Percentiles rank a stretch among this genome's conserved stretches.
Conservation (phyloP, 1,284 basidiomycete species). For the Cutaneotrichosporon cavernicola region DNA sequence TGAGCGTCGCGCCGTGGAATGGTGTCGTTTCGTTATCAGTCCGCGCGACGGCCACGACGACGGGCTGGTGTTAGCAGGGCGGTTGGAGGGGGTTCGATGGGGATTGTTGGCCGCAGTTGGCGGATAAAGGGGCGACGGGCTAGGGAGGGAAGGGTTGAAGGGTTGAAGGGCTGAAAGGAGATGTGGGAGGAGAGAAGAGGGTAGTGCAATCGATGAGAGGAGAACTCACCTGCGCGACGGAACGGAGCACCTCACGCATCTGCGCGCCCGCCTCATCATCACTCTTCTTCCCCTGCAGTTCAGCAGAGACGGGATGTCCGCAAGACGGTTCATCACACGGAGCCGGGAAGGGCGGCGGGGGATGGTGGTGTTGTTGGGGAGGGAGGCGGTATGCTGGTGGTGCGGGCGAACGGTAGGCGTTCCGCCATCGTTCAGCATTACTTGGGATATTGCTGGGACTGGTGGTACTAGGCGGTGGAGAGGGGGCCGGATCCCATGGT, state of each 20-base stretch:
- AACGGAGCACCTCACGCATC: conserved; percentile 51
- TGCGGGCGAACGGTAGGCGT: background rate
- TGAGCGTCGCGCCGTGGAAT: conserved; percentile 81
- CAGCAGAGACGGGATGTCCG: background rate
- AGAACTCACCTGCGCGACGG: conserved; percentile 49
- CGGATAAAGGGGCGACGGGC: background rate
- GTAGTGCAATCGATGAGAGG: background rate
- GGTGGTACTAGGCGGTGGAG: too few species aligned
- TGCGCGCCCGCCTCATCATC: conserved; percentile 2
- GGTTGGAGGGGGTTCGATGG: too few species aligned
- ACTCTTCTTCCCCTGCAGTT: background rate
- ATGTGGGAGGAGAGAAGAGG: background rate
- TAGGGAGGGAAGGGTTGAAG: background rate
- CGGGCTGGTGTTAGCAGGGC: conserved; percentile 36
- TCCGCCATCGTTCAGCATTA: background rate
- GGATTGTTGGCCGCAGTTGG: too few species aligned
- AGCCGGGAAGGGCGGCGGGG: background rate
- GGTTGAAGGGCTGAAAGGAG: background rate
- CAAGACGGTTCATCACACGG: background rate
- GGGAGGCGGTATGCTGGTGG: background rate
- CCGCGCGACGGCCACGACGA: conserved; percentile 48
- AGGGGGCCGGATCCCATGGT: conserved; percentile 9
- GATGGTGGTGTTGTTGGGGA: conserved; percentile 1
- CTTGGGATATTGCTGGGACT: background rate
- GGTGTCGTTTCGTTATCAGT: background rate